phyloP scores from a whole-genome alignment of 2,329 filamentous ascomycete species.

The Nemania sp. region DNA sequence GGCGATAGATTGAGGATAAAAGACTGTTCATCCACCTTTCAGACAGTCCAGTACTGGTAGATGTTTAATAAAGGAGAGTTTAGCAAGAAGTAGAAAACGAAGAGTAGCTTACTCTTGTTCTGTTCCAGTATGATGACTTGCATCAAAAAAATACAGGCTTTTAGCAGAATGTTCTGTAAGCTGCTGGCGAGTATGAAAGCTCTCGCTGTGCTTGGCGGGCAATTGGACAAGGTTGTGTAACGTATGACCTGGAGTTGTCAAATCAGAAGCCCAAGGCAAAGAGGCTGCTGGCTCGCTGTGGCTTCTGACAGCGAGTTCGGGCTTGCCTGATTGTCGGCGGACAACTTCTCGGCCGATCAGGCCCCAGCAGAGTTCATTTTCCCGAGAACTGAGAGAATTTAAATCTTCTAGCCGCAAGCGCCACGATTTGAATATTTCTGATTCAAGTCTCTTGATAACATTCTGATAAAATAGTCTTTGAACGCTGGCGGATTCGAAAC shows the following conservation, averaged over 20 bases:
- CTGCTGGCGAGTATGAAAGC: background rate
- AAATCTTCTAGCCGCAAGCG: constrained; percentile 4
- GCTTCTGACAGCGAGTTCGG: background rate
- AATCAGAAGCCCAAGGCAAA: background rate
- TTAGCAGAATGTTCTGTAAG: background rate
- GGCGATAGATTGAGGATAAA: background rate
- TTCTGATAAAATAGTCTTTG: constrained; percentile 13
- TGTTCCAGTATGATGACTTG: constrained; percentile 1
- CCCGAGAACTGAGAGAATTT: background rate
- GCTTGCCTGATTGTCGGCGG: background rate
- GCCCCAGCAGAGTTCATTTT: constrained; percentile 11
- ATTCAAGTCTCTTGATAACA: constrained; percentile 10
- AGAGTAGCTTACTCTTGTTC: constrained; percentile 1
- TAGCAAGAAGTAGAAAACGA: background rate
- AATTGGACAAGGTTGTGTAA: background rate
- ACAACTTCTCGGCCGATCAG: constrained; percentile 5
- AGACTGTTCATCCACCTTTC: constrained; percentile 1
- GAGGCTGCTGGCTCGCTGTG: background rate
- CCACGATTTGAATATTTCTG: constrained; percentile 6
- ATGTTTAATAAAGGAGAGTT: background rate
- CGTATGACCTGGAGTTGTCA: background rate
- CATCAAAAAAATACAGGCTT: constrained; percentile 7
- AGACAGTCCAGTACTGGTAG: background rate
- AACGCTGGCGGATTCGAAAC: constrained; percentile 1
- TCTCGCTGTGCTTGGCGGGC: background rate